Base-by-base conservation (phyloP, 2,329 filamentous ascomycete species). In the Sporothrix variecibatus region DNA sequence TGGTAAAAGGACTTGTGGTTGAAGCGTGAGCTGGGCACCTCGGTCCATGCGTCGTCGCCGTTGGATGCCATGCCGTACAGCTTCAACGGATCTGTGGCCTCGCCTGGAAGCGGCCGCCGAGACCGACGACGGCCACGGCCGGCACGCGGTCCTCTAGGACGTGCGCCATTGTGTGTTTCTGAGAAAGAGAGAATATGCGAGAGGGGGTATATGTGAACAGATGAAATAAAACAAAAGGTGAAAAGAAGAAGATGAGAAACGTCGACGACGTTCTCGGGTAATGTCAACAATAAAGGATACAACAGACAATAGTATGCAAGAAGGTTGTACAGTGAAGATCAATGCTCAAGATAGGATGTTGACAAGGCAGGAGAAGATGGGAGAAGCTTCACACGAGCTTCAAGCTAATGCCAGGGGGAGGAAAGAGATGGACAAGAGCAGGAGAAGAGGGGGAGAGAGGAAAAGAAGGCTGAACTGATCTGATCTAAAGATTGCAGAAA, bases 51-150 rank as follows among this genome's bases (percentile, higher is more conserved):
- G 43, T 77, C 75, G 7, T 65, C 43, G n/a, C 75, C 75, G 7
- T 69, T 46, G 9, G 73, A 51, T 7, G 76, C 77, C 72, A 82
- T 76, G 2, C 81, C 78, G 80, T 81, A 83, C 5, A 83, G 77
- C 72, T 78, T 78, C 0, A 79, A 78, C 0, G 81, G 79, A 23
- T 78, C 79, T 0, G 75, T 80, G 2, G 80, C 79, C 56, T 77
- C 78, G 8, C 82, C 82, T 0, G 82, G 81, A n/a, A 82, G 26
- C 82, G 80, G 74, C 82, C 83, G 15, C 79, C 80, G 11, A 79
- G 79, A 60, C 83, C 83, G 58, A 84, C 76, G 23, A 84, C 79
- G 26, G 82, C 83, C 62, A 85, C 65, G 26, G 76, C 83, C 43
- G 81, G 79, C 51, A 79, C 64, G 28, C 56, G 0, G 5, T 71